Percentiles rank a stretch among this genome's conserved stretches.
phyloP scores from a whole-genome alignment of 306 rosid species.

The Castanopsis chinensis region DNA sequence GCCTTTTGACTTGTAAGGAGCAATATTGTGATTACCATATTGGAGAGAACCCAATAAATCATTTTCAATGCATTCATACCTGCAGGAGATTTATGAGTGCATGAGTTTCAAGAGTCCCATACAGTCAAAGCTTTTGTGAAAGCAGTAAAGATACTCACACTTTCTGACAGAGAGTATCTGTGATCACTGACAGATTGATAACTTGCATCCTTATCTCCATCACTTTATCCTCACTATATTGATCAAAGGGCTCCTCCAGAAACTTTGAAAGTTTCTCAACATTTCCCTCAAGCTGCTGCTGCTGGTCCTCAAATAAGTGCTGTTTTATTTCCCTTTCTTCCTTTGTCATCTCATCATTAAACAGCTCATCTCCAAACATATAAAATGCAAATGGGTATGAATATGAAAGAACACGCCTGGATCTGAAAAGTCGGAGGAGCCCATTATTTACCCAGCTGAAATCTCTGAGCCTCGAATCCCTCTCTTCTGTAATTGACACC shows the following conservation, averaged over 20 bases:
- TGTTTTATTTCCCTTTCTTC: slow-evolving; percentile 73
- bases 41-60: slow-evolving; percentile 76
- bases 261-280: slow-evolving; percentile 84
- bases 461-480: slow-evolving; percentile 58
- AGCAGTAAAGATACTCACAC: slow-evolving; percentile 50
- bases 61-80: slow-evolving; percentile 93
- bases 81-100: slow-evolving; percentile 34
- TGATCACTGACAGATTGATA: slow-evolving; percentile 56
- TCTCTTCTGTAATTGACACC: slow-evolving; percentile 65
- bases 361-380: slow-evolving; percentile 95
- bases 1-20: slow-evolving; percentile 92
- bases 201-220: slow-evolving; percentile 73
- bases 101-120: slow-evolving; percentile 17
- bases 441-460: slow-evolving; percentile 89
- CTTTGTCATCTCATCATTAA: slow-evolving; percentile 70
- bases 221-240: slow-evolving; percentile 53
- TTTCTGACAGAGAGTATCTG: slow-evolving; percentile 70
- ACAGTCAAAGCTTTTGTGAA: slow-evolving; percentile 2
- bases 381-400: slow-evolving; percentile 97
- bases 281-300: slow-evolving; percentile 92
- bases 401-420: slow-evolving; percentile 93
- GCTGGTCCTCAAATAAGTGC: slow-evolving; percentile 96
- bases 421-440: slow-evolving; percentile 78
- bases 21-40: slow-evolving; percentile 67
- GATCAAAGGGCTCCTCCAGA: slow-evolving; percentile 77